These are phyloP conservation scores for Capsella rubella DNA, from an alignment of 441 rosid species.

Conservation along the genomic window DNA sequence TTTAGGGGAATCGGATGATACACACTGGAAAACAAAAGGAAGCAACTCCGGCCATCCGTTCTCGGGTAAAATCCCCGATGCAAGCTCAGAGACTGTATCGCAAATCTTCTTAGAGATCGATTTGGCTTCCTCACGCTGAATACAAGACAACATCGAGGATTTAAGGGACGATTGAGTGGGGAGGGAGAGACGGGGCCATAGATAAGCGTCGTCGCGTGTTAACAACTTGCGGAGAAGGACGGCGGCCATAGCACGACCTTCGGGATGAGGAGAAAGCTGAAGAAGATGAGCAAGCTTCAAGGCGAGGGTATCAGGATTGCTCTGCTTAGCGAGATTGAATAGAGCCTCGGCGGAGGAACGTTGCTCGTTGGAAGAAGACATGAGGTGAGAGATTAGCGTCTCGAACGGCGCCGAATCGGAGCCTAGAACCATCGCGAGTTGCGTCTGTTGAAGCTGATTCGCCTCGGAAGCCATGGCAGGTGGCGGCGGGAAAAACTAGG, in stretches of 20 bases:
- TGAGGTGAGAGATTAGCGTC: constrained; percentile 80
- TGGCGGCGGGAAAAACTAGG: constrained; percentile 51
- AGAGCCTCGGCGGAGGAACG: constrained; percentile 91
- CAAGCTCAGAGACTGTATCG: constrained; percentile 95
- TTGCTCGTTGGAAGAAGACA: constrained; percentile 94
- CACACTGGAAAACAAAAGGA: constrained; percentile 96
- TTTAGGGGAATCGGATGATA: constrained; percentile 75
- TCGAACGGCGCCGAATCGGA: constrained; percentile 87
- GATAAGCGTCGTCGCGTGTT: constrained; percentile 85
- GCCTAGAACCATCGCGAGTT: constrained; percentile 83
- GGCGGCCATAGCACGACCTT: constrained; percentile 93
- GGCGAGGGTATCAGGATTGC: constrained; percentile 83
- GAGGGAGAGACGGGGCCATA: constrained; percentile 82
- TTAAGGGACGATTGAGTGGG: constrained; percentile 82
- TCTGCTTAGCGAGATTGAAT: constrained; percentile 91
- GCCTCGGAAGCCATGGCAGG: constrained; percentile 74
- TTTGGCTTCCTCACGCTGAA: constrained; percentile 79
- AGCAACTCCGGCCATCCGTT: constrained; percentile 96
- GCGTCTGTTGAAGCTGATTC: constrained; percentile 75
- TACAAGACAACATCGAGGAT: constrained; percentile 68
- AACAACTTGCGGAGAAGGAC: constrained; percentile 94
- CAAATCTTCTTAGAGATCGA: constrained; percentile 87
- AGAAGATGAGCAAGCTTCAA: constrained; percentile 88
- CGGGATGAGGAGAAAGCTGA: constrained; percentile 73
- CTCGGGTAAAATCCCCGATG: constrained; percentile 81